Evolutionary conservation across 2,329 filamentous ascomycete species (phyloP).

Genomic region (Aureobasidium mangrovei): DNA sequence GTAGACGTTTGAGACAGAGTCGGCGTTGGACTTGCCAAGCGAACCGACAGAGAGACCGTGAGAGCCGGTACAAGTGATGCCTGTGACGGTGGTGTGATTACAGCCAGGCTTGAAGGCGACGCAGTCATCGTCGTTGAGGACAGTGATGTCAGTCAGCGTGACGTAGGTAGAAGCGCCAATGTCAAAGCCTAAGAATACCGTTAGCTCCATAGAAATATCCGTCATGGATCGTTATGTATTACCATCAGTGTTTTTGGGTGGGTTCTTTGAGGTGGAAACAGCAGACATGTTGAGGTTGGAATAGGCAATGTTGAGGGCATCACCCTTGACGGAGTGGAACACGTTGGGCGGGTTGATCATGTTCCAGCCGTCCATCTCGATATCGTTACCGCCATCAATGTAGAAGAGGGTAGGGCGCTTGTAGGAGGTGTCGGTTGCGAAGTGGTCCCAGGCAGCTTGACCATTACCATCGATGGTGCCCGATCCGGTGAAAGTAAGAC

Average conservation of each 20-base stretch:
- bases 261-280: slow-evolving; percentile 31
- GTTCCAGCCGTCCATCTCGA: slow-evolving; percentile 31
- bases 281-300: slow-evolving; percentile 32
- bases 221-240: background rate
- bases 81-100: slow-evolving; percentile 32
- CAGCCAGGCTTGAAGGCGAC: slow-evolving; percentile 37
- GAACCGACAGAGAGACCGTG: slow-evolving; percentile 43
- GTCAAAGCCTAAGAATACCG: slow-evolving; percentile 28
- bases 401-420: slow-evolving; percentile 35
- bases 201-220: background rate
- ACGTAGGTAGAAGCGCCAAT: slow-evolving; percentile 32
- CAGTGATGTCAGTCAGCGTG: slow-evolving; percentile 28
- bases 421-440: slow-evolving; percentile 32
- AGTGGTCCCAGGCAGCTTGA: slow-evolving; percentile 35
- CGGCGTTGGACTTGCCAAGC: slow-evolving; percentile 33
- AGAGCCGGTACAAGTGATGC: slow-evolving; percentile 38
- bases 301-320: slow-evolving; percentile 30
- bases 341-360: slow-evolving; percentile 39
- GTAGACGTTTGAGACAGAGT: slow-evolving; percentile 37
- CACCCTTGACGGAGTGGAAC: slow-evolving; percentile 35
- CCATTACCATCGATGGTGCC: slow-evolving; percentile 42
- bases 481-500: slow-evolving; percentile 32
- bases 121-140: slow-evolving; percentile 39
- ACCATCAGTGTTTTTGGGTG: slow-evolving; percentile 35
- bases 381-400: slow-evolving; percentile 32